Evolutionary conservation across 164 flowering plant genomes (phyloP), one percentile per base, ranked within the genome.

Genomic region (Euptelea pleiosperma): DNA sequence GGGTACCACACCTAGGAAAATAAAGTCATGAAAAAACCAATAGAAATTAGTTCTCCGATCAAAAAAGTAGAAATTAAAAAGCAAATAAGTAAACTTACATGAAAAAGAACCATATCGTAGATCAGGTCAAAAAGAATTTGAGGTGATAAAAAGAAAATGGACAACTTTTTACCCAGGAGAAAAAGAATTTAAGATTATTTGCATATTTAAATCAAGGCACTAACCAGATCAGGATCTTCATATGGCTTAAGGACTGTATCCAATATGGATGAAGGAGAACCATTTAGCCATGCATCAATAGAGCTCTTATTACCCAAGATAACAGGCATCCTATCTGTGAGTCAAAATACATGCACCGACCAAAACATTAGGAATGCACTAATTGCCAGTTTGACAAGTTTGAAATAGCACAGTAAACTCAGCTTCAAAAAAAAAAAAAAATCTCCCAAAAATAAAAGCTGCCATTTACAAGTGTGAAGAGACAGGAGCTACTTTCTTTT

Each of bases 251-350:
- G 89, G 44, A 84, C 18, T 19, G 59, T 6, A 63, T 77, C 77
- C 54, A 74, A 53, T 66, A 77, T 82, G 67, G 82, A 62, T 58
- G 80, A 57, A 37, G 85, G 58, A 26, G 85, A 67, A 57, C 77
- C 81, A 66, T 64, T 65, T 18, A 93, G 77, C 98, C 98, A 89
- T 37, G 63, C 58, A 55, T 82, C 86, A 50, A 71, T 70, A 34
- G 85, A 76, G 48, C 50, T 85, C 74, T 79, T 74, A 66, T 74
- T 76, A 41, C 91, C 90, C 70, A 89, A 78, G 45, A 92, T 85
- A 39, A 92, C 95, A 62, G 96, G 98, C 95, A 92, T 92, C 75
- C 98, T 81, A 62, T 92, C 98, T 92, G 66, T 6, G 54, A 55
- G 2, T 30, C 11, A 24, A 14, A 52, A 64, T 5, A 26, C 35